A percentile compares a stretch with the other conserved stretches of the same genome.
Conservation (phyloP, 148 eudicot species). For the Limonium bicolor region DNA sequence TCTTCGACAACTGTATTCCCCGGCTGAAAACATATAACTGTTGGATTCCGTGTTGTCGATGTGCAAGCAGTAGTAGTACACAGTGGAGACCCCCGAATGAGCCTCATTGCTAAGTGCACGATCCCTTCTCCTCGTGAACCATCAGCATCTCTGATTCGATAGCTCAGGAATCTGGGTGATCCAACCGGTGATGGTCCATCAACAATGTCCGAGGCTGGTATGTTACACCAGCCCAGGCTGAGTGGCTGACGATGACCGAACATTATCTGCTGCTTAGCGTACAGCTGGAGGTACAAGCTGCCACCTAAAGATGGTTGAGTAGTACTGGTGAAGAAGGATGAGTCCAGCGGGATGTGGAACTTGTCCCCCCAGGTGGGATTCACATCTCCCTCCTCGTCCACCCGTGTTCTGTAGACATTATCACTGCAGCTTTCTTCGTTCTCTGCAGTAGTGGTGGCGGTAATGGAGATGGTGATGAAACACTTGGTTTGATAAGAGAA, state of each 20-base stretch:
- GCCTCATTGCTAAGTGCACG: constrained; percentile 27
- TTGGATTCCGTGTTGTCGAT: too few relatives aligned
- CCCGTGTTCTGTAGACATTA: constrained; percentile 29
- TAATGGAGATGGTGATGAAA: constrained; percentile 32
- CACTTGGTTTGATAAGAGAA: constrained; percentile 18
- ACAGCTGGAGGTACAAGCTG: constrained; percentile 26
- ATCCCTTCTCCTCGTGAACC: constrained; percentile 49
- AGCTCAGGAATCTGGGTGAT: constrained; percentile 28
- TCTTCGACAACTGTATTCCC: too few relatives aligned
- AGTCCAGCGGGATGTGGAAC: constrained; percentile 27
- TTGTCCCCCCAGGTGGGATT: constrained; percentile 53
- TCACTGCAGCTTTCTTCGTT: constrained; percentile 1
- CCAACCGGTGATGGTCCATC: constrained; percentile 25
- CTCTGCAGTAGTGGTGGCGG: constrained; percentile 11
- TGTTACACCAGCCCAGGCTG: constrained; percentile 40
- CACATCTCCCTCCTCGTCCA: constrained; percentile 27
- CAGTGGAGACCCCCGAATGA: constrained; percentile 9
- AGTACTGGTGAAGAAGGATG: constrained; percentile 21
- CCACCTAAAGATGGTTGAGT: constrained; percentile 6
- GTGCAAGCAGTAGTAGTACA: too few relatives aligned
- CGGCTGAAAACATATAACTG: too few relatives aligned
- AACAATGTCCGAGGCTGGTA: constrained; percentile 33
- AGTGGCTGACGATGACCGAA: constrained; percentile 14
- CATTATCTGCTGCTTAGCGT: constrained; percentile 17
- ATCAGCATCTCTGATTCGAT: constrained; percentile 29